A percentile compares a stretch with the other conserved stretches of the same genome.
These are phyloP conservation scores for Pisolithus orientalis DNA, from an alignment of 768 basidiomycete genomes.

Conservation along the genomic window DNA sequence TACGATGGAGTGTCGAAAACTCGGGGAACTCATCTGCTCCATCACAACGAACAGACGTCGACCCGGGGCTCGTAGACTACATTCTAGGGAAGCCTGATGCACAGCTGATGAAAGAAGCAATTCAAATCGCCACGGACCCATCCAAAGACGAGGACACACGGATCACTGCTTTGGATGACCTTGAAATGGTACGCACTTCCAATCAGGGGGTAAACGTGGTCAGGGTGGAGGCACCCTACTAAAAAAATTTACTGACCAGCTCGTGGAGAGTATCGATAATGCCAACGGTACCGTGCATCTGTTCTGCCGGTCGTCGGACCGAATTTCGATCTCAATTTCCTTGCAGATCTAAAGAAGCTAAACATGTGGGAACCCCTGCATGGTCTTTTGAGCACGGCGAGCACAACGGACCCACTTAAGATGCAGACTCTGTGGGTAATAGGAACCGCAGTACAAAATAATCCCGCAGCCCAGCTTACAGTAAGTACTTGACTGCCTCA, in stretches of 20 bases:
- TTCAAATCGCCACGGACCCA: conserved; percentile 57
- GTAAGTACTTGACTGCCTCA: conserved; percentile 36
- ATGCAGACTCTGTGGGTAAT: conserved; percentile 76
- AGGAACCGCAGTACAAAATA: conserved; percentile 88
- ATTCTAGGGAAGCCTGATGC: conserved; percentile 84
- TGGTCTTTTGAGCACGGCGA: conserved; percentile 46
- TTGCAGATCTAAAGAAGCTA: conserved; percentile 64
- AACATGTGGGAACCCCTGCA: conserved; percentile 78
- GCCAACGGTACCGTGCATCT: conserved; percentile 52
- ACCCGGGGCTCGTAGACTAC: conserved; percentile 79
- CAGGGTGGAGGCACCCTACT: background rate
- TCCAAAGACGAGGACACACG: conserved; percentile 50
- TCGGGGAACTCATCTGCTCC: conserved; percentile 37
- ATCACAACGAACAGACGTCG: conserved; percentile 45
- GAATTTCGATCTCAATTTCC: background rate
- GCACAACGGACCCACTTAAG: conserved; percentile 54
- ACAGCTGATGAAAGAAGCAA: conserved; percentile 75
- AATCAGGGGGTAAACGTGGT: background rate
- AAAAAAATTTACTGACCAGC: conserved; percentile 32
- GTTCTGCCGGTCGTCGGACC: background rate
- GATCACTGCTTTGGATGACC: conserved; percentile 68
- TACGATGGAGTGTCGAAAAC: conserved; percentile 80
- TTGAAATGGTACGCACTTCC: conserved; percentile 68
- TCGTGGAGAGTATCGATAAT: conserved; percentile 87
- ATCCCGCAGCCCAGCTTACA: conserved; percentile 73